These are phyloP conservation scores for Trametes meyenii DNA, from an alignment of 768 basidiomycete genomes.

Conservation along the genomic window DNA sequence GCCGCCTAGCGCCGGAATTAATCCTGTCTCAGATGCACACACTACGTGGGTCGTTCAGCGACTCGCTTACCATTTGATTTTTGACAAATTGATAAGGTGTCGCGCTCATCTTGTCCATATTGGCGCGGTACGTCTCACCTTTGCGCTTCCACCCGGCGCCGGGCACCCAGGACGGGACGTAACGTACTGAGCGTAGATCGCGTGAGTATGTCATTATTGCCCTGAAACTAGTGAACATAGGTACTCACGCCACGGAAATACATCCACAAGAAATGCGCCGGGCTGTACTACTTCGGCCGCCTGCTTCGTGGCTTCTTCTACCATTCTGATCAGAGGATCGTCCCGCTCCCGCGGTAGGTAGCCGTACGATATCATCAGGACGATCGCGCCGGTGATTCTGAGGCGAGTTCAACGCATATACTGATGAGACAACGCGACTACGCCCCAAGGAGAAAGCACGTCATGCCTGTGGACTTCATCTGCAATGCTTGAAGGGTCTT, in stretches of 20 bases:
- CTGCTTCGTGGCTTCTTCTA: slow-evolving; percentile 27
- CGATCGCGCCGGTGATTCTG: slow-evolving; percentile 33
- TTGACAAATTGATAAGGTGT: slow-evolving; percentile 38
- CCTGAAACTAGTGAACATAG: not conserved
- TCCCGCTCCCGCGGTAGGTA: slow-evolving; percentile 27
- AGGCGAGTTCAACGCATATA: not conserved
- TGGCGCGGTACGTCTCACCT: slow-evolving; percentile 33
- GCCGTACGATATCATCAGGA: slow-evolving; percentile 35
- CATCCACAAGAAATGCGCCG: slow-evolving; percentile 39
- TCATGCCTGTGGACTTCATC: slow-evolving; percentile 46
- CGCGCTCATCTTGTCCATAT: slow-evolving; percentile 22
- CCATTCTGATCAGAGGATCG: slow-evolving; percentile 25
- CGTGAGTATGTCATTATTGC: not conserved
- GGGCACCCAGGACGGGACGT: slow-evolving; percentile 45
- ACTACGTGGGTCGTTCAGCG: not conserved
- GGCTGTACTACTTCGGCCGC: slow-evolving; percentile 30
- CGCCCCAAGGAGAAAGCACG: not conserved
- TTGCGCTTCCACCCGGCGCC: slow-evolving; percentile 41
- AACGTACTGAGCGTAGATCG: slow-evolving; percentile 12
- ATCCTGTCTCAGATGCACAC: not conserved
- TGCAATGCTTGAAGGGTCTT: slow-evolving; percentile 40
- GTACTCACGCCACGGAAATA: slow-evolving; percentile 37
- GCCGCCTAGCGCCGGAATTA: slow-evolving; percentile 11
- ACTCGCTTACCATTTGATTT: slow-evolving; percentile 34
- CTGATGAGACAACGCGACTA: not conserved